Base-by-base conservation (phyloP, 1,284 basidiomycete species). In the Pascua guehoae region DNA sequence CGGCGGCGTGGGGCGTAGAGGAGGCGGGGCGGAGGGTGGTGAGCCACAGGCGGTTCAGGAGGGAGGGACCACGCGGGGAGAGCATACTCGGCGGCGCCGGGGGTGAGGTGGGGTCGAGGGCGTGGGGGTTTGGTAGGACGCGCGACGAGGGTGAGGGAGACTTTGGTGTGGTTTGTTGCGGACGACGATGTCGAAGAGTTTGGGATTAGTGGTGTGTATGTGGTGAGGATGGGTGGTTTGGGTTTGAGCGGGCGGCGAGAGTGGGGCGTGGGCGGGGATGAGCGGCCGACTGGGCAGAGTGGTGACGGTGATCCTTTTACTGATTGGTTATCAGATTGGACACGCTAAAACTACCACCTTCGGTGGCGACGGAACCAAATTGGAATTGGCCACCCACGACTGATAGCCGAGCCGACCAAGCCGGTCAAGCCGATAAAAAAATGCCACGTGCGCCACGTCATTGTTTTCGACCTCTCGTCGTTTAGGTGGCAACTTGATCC, bases 1-100 rank as follows among this genome's bases (percentile, higher is more conserved):
- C 16, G 18, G 24, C 12, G 36, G 32, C 16, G 15, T 40, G 17
- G 4, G 46, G n/a, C 8, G 36, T 15, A 1, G 48, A 41, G 10
- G 53, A 24, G 4, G 46, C 42, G 32, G 61, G 57, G n/a, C 61
- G 57, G 42, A 63, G 61, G 39, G 55, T 63, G 47, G 46, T 36
- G 58, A 63, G 58, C 56, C 58, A 60, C 42, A 63, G 49, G 45
- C 62, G 62, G 42, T 63, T 63, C 51, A 63, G 58, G 32, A 63
- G 62, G 41, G 62, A 63, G 16, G 56, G 62, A 12, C 58, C 58
- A 40, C 62, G 62, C 18, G 54, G 43, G 39, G 62, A 63, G 48
- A 63, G 56, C 62, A 63, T 63, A 18, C 24, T 38, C 24, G 40
- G 24, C 9, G 45, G n/a, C 37, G 37, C 16, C 8, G 36, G 32